Conservation (phyloP, 73 alveolate genomes). For the Blepharisma japonicum region DNA sequence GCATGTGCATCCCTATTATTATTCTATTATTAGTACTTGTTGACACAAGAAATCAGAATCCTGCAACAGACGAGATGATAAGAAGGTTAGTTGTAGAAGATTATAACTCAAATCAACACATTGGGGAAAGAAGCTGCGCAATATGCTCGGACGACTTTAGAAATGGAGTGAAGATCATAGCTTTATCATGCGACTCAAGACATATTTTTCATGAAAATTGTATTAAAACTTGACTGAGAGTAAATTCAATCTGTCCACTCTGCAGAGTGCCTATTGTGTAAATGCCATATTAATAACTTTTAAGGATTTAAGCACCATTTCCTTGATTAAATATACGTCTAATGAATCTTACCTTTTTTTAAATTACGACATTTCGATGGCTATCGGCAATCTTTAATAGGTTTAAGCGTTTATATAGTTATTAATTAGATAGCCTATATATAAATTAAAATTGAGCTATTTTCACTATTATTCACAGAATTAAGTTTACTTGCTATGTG, state of each 20-base stretch:
- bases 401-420: no score
- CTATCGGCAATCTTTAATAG: no score
- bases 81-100: background rate
- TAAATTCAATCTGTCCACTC: conserved; percentile 42
- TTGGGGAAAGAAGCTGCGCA: conserved; percentile 43
- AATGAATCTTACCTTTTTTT: no score
- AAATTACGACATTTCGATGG: no score
- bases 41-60: conserved; percentile 10
- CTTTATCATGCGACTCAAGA: conserved; percentile 55
- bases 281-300: background rate
- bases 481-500: no score
- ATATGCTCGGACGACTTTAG: conserved; percentile 67
- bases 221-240: conserved; percentile 35
- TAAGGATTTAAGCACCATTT: no score
- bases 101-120: background rate
- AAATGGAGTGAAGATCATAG: conserved; percentile 51
- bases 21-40: background rate
- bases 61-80: conserved; percentile 19
- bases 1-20: background rate
- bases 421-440: no score
- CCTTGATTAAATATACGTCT: no score
- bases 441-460: no score
- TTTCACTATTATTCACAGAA: no score
- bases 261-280: conserved; percentile 29
- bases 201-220: conserved; percentile 47